Base-by-base conservation (phyloP, 129 eudicot species). In the Tanacetum coccineum region DNA sequence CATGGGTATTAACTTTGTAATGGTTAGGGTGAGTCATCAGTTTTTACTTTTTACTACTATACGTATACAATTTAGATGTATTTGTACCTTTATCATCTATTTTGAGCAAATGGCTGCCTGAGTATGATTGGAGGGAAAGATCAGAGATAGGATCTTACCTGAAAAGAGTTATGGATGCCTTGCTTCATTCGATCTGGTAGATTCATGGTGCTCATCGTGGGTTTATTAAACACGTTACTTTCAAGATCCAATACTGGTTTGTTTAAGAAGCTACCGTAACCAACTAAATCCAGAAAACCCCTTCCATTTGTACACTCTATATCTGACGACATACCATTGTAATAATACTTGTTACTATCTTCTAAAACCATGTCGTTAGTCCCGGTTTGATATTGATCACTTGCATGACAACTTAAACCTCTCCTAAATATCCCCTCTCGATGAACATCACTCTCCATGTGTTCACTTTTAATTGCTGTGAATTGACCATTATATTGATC, bases 281-380 rank as follows among this genome's bases (percentile, higher is more conserved):
- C 62, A 40, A 80, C 70, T 70, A 77, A 57, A 70, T 83, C 85
- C 66, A 72, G 55, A 59, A 80, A 83, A 57, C 74, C 78, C 71
- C 81, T 77, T 70, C 80, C 77, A 44, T 78, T 75, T 17, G 59
- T 15, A 50, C 77, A 72, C 8, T 57, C 59, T 57, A 71, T 66
- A 58, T 81, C 78, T 12, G 74, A 72, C 49, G 74, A 54, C 32
- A 58, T 18, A 60, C 77, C 77, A 18, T 72, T 26, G 76, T 62
- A 74, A 39, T 60, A 74, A 57, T 26, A 74, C 76, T 77, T 83
- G 62, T 45, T 58, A 32, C 59, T 67, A 74, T 77, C 88, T 32
- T 66, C 85, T 28, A 70, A 59, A 14, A 53, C 47, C 25, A 62
- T 17, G 28, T 77, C 72, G 45, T 60, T 67, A 14, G 63, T 47